Conservation (phyloP, 1,284 basidiomycete species). For the Puccinia coronata region DNA sequence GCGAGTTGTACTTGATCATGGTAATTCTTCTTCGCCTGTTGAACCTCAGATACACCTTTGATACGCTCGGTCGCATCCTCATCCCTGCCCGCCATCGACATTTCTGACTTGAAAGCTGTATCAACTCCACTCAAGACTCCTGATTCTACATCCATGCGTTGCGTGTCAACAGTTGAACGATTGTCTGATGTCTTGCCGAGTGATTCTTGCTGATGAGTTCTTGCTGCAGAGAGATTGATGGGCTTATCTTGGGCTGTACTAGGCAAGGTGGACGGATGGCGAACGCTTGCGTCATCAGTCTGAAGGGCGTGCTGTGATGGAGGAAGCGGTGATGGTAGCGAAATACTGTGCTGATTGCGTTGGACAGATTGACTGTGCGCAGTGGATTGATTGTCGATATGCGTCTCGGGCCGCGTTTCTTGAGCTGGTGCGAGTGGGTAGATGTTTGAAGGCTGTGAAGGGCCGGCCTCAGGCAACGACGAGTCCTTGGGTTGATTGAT, state of each 20-base stretch:
- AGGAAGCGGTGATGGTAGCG: constrained; percentile 54
- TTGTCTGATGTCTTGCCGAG: neutral
- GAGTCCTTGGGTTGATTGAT: neutral
- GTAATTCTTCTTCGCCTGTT: neutral
- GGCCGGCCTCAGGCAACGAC: constrained; percentile 59
- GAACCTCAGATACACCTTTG: neutral
- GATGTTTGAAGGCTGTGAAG: neutral
- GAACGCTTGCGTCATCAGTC: constrained; percentile 62
- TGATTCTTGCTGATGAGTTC: neutral
- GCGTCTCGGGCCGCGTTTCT: too few species aligned
- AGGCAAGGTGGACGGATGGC: constrained; percentile 59
- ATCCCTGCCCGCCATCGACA: neutral
- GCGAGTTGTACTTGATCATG: neutral
- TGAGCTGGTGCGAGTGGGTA: neutral
- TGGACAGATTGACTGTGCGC: neutral
- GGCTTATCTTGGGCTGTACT: constrained; percentile 27
- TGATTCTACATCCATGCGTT: too few species aligned
- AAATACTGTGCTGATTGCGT: neutral
- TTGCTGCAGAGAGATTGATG: neutral
- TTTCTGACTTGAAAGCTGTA: neutral
- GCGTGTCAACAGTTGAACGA: neutral
- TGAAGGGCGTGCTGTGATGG: neutral
- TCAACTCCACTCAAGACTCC: neutral
- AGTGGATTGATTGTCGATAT: neutral
- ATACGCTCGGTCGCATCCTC: neutral